Conservation (phyloP, 129 eudicot species). For the Oenanthe sinensis region DNA sequence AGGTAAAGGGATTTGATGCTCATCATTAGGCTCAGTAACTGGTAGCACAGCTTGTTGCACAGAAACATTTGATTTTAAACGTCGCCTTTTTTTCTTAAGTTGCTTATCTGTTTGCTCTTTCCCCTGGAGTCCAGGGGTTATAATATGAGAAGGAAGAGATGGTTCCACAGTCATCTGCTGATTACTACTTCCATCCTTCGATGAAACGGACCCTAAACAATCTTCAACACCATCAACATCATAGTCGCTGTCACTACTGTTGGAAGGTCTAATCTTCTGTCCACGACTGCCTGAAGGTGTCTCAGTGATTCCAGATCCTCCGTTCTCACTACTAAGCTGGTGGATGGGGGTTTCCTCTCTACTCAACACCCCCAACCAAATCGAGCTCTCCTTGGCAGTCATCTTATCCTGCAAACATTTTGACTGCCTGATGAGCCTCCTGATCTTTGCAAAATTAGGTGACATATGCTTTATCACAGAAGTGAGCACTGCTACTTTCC, state of each 20-base stretch:
- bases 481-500: slow-evolving; percentile 90
- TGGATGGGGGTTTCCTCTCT: slow-evolving; percentile 53
- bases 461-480: slow-evolving; percentile 96
- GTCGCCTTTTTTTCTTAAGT: slow-evolving; percentile 26
- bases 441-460: slow-evolving; percentile 77
- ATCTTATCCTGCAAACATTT: slow-evolving; percentile 86
- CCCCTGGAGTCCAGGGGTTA: slow-evolving; percentile 7
- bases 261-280: slow-evolving; percentile 48
- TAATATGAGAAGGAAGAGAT: slow-evolving; percentile 10
- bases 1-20: background rate
- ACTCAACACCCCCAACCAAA: slow-evolving; percentile 76
- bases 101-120: slow-evolving; percentile 22
- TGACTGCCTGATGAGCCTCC: slow-evolving; percentile 53
- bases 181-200: slow-evolving; percentile 43
- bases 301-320: slow-evolving; percentile 54
- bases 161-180: slow-evolving; percentile 20
- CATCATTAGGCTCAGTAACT: slow-evolving; percentile 8
- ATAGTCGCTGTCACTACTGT: slow-evolving; percentile 67
- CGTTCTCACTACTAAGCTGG: slow-evolving; percentile 61
- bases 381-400: slow-evolving; percentile 86
- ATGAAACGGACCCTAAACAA: slow-evolving; percentile 52
- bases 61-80: slow-evolving; percentile 15
- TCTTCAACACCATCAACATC: slow-evolving; percentile 59
- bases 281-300: slow-evolving; percentile 38
- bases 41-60: slow-evolving; percentile 24